A percentile compares a stretch with the other conserved stretches of the same genome.
Conservation (phyloP, 306 rosid genomes). For the Citrullus mucosospermus region DNA sequence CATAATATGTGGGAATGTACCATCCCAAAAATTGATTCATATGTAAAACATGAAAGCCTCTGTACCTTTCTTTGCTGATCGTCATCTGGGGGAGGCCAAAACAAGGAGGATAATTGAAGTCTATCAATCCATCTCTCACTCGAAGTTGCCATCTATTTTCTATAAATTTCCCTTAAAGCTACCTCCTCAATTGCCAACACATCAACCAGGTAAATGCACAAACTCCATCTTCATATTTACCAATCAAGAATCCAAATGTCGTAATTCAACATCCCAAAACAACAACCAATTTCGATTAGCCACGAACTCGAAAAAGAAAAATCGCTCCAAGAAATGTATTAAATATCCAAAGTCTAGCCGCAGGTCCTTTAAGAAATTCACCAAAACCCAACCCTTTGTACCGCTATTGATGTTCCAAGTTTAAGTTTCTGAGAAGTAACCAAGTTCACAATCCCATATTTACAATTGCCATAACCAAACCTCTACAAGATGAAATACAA, state of each 20-base stretch:
- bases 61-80: conserved; percentile 53
- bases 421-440: neutral
- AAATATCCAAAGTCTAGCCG: neutral
- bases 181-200: conserved; percentile 9
- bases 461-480: neutral
- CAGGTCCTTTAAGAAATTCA: neutral
- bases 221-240: conserved; percentile 35
- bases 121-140: conserved; percentile 69
- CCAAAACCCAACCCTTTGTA: neutral
- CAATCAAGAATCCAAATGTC: conserved; percentile 43
- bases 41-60: neutral
- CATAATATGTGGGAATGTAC: neutral
- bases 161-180: neutral
- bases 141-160: conserved; percentile 36
- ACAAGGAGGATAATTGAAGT: conserved; percentile 63
- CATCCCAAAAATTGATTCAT: neutral
- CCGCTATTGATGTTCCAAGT: neutral
- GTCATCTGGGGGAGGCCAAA: conserved; percentile 79
- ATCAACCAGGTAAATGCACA: conserved; percentile 8
- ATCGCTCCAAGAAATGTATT: neutral
- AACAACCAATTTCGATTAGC: neutral
- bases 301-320: neutral
- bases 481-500: neutral
- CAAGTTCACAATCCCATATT: neutral
- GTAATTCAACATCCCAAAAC: conserved; percentile 40